Evolutionary conservation across 257 asterid genomes (phyloP).

Genomic region (Rehmannia glutinosa): DNA sequence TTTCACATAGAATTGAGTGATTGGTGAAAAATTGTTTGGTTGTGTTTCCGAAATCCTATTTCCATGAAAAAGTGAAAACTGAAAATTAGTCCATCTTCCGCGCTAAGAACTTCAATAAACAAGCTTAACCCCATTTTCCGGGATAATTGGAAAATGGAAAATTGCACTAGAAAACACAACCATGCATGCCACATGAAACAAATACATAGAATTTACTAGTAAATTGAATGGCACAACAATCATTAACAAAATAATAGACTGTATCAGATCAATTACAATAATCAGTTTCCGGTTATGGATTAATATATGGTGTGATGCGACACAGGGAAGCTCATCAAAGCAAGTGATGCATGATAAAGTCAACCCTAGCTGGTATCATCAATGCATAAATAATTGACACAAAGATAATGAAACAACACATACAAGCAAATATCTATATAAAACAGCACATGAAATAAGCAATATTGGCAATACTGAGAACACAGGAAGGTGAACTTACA

Average conservation of each 20-base stretch:
- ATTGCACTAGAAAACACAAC: no score
- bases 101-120: no score
- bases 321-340: not conserved
- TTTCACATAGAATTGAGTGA: no score
- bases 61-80: no score
- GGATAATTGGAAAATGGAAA: no score
- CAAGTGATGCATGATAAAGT: not conserved
- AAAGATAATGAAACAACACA: not conserved
- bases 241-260: not conserved
- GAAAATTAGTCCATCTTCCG: no score
- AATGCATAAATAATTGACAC: not conserved
- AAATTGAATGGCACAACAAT: not conserved
- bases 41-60: no score
- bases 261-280: no score
- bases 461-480: not conserved
- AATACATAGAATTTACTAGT: not conserved
- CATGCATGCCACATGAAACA: no score
- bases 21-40: no score
- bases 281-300: not conserved
- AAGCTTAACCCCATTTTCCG: no score
- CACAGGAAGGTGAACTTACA: slow-evolving; percentile 21
- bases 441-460: not conserved
- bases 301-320: not conserved
- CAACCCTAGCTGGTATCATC: not conserved
- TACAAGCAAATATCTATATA: not conserved